A percentile compares a stretch with the other conserved stretches of the same genome.
These are phyloP conservation scores for Anthracocystis setariae DNA, from an alignment of 1,284 basidiomycete genomes.

Conservation along the genomic window DNA sequence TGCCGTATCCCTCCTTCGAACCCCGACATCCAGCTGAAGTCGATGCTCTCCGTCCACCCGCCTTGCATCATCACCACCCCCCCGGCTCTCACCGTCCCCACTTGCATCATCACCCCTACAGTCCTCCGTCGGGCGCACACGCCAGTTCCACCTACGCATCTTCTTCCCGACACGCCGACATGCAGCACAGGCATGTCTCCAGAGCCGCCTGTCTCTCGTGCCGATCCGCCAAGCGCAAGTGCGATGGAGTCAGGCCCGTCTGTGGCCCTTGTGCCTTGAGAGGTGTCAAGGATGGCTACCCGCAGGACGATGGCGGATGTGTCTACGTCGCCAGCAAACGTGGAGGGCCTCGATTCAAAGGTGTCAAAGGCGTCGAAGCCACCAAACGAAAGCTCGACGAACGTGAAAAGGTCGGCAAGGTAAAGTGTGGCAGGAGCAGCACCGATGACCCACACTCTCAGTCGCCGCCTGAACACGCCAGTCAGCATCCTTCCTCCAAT, in stretches of 20 bases:
- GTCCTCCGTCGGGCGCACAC: slow-evolving; percentile 2
- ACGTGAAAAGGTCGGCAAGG: slow-evolving; percentile 36
- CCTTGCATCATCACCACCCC: slow-evolving; percentile 26
- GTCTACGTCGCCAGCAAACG: slow-evolving; percentile 56
- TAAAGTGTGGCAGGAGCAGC: slow-evolving; percentile 14
- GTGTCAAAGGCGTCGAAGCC: slow-evolving; percentile 52
- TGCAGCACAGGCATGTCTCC: slow-evolving; percentile 47
- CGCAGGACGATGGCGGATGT: slow-evolving; percentile 51
- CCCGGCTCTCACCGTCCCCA: slow-evolving; percentile 25
- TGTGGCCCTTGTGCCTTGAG: slow-evolving; percentile 54
- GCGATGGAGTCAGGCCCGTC: slow-evolving; percentile 55
- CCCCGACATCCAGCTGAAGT: slow-evolving; percentile 16
- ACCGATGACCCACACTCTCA: slow-evolving; percentile 35
- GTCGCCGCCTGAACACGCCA: slow-evolving; percentile 31
- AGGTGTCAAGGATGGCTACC: slow-evolving; percentile 48
- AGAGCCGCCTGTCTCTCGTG: slow-evolving; percentile 59
- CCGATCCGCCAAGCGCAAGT: slow-evolving; percentile 58
- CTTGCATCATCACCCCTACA: slow-evolving; percentile 32
- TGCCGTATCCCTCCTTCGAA: slow-evolving; percentile 28
- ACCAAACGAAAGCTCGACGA: slow-evolving; percentile 51
- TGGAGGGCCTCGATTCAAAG: slow-evolving; percentile 61
- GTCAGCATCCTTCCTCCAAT: slow-evolving; percentile 10
- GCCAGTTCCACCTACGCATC: slow-evolving; percentile 19
- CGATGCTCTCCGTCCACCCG: slow-evolving; percentile 17
- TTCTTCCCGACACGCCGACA: slow-evolving; percentile 21